Evolutionary conservation across 768 basidiomycete species (phyloP), one percentile per base, ranked within the genome.

Genomic region (Leccinum fibrillosum): DNA sequence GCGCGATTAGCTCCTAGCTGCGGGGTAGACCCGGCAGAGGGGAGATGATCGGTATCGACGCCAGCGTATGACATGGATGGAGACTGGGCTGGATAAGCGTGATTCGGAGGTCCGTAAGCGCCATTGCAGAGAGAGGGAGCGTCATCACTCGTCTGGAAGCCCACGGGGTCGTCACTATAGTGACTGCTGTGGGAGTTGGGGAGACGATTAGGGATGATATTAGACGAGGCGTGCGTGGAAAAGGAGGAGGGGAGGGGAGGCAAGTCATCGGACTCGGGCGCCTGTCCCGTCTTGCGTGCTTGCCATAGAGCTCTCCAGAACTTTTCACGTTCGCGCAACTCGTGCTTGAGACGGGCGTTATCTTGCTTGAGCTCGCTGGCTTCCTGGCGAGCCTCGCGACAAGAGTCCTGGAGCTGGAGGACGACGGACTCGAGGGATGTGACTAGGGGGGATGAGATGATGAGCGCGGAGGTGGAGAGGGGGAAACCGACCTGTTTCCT

Each of bases 341-440:
- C 85, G 57, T 83, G 81, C 53, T 81, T 82, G 23, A 92, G 76
- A 47, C 84, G 85, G 52, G 73, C 71, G 63, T 86, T 88, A 61
- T 92, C 86, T 64, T 85, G 83, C 52, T 79, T 81, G 63, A 89
- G 77, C 37, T 86, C 85, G n/a, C 74, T 71, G 37, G 78, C 76
- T 63, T 91, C 86, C 52, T 77, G 74, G 54, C 83, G 82, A 50
- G 86, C 77, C 62, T 89, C 86, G 60, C 86, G 80, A 69, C 86
- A 88, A 10, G 89, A 88, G 56, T 91, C 90, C 67, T 94, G 91
- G 37, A 94, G 81, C 62, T 90, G 86, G 25, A 91, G 72, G 55
- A 94, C 90, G 53, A 92, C 90, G n/a, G 83, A 83, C 72, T 93
- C 91, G 54, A 93, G 78, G 66, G 85, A 92, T 23, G 88, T 92